A percentile compares a stretch with the other conserved stretches of the same genome.
phyloP scores from a whole-genome alignment of 2,329 filamentous ascomycete species.

The Talaromyces amestolkiae region DNA sequence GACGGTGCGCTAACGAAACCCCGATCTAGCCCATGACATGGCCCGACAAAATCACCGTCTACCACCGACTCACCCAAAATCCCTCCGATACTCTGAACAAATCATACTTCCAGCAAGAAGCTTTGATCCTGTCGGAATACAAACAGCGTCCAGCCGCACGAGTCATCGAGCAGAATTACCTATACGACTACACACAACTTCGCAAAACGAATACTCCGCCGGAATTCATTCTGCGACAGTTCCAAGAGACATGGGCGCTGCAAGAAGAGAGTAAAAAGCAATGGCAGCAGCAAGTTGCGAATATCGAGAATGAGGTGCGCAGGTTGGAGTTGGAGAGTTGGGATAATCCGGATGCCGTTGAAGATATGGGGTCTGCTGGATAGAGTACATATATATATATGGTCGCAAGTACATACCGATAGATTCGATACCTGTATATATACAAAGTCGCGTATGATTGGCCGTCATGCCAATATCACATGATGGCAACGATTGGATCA shows the following conservation, averaged over 20 bases:
- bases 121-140: constrained; percentile 69
- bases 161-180: constrained; percentile 72
- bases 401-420: background rate
- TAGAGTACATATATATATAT: background rate
- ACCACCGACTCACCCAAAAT: constrained; percentile 67
- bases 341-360: constrained; percentile 68
- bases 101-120: constrained; percentile 49
- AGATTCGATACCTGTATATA: background rate
- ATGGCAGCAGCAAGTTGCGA: constrained; percentile 54
- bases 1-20: background rate
- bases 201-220: constrained; percentile 56
- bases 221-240: constrained; percentile 61
- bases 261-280: constrained; percentile 59
- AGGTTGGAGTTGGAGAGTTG: constrained; percentile 70
- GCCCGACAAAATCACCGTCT: constrained; percentile 77
- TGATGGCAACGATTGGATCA: background rate
- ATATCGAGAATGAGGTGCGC: constrained; percentile 59
- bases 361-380: constrained; percentile 58
- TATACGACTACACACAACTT: constrained; percentile 68
- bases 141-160: constrained; percentile 71
- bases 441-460: background rate
- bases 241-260: constrained; percentile 57
- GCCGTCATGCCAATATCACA: background rate
- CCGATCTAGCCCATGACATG: constrained; percentile 69
- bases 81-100: constrained; percentile 42